Conservation (phyloP, 306 rosid genomes). For the Cicer judaicum region DNA sequence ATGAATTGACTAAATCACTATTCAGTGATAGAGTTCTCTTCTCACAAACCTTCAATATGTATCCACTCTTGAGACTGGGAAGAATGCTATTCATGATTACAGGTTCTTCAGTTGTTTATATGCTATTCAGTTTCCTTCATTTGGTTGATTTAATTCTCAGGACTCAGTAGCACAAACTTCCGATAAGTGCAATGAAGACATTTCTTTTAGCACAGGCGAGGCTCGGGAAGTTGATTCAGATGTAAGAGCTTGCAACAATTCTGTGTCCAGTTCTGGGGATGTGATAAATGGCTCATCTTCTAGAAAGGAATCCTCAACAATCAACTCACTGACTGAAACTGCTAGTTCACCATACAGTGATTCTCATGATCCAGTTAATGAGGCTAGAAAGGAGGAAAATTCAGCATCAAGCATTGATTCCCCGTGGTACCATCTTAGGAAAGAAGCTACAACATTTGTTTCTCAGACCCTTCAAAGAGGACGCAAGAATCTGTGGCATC, state of each 20-base stretch:
- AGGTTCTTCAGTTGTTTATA: constrained; percentile 35
- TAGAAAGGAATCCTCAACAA: constrained; percentile 53
- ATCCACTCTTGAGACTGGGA: constrained; percentile 26
- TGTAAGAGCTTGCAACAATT: constrained; percentile 47
- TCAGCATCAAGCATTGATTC: constrained; percentile 76
- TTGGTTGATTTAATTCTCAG: constrained; percentile 56
- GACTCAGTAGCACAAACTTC: constrained; percentile 57
- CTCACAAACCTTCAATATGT: constrained; percentile 32
- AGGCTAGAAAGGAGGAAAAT: constrained; percentile 59
- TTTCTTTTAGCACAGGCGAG: constrained; percentile 51
- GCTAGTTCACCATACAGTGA: constrained; percentile 42
- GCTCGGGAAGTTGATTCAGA: constrained; percentile 59
- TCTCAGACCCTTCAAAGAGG: constrained; percentile 94
- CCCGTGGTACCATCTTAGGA: constrained; percentile 92
- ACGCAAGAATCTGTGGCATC: constrained; percentile 95
- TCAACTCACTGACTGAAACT: constrained; percentile 56
- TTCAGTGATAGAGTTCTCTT: constrained; percentile 22
- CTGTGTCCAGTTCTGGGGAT: constrained; percentile 54
- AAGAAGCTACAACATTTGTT: constrained; percentile 84
- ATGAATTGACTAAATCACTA: constrained; percentile 34
- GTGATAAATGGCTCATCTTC: constrained; percentile 51
- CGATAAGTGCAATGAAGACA: constrained; percentile 51
- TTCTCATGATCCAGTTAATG: constrained; percentile 52
- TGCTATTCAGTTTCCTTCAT: constrained; percentile 39
- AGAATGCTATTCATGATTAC: constrained; percentile 35